Conservation (phyloP, 331 rosid genomes). For the Malus hybrid region DNA sequence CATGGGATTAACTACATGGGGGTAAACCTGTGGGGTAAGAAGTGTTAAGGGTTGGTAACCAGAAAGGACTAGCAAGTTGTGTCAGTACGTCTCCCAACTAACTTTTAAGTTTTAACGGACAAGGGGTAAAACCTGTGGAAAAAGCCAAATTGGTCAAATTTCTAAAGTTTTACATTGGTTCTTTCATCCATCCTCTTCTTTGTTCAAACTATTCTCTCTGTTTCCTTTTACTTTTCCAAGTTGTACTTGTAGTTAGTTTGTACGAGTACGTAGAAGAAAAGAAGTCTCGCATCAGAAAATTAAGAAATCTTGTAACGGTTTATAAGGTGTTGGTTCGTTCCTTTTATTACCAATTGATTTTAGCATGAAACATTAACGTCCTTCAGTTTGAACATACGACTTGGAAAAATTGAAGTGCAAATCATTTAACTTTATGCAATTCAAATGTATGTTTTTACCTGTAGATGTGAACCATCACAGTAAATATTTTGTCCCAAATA, state of each 20-base stretch:
- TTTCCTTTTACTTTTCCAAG: neutral
- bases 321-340: too few species aligned
- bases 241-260: neutral
- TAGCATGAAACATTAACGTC: too few species aligned
- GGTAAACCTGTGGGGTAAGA: neutral
- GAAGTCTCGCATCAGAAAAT: too few species aligned
- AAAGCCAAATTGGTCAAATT: neutral
- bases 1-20: neutral
- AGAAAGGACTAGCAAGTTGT: neutral
- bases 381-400: too few species aligned
- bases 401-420: too few species aligned
- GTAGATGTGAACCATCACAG: neutral
- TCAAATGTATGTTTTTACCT: neutral
- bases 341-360: too few species aligned
- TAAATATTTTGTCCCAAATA: neutral
- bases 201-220: neutral
- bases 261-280: too few species aligned
- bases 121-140: neutral
- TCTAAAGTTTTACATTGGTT: neutral
- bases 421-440: neutral
- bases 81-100: neutral
- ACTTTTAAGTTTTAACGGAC: slow-evolving; percentile 4
- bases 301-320: too few species aligned
- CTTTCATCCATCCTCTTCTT: neutral
- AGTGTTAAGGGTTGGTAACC: neutral